Evolutionary conservation across 108 stramenopile species (phyloP).

Genomic region (Fragilariopsis cylindrus): DNA sequence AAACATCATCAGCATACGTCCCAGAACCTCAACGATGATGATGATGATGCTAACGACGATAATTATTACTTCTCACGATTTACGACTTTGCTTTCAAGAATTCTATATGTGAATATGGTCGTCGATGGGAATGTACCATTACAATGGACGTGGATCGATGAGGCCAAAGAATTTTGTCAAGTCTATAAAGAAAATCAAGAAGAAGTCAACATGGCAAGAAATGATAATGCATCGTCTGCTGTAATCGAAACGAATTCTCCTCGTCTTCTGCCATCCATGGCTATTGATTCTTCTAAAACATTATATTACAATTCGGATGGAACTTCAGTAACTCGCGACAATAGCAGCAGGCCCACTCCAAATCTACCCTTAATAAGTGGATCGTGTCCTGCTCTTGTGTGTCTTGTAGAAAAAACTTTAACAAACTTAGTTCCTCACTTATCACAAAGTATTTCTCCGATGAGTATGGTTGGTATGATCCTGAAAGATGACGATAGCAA

Average conservation of each 20-base stretch:
- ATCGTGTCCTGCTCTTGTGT: conserved; percentile 97
- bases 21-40: background rate
- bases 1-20: background rate
- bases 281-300: conserved; percentile 29
- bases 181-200: conserved; percentile 36
- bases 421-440: conserved; percentile 83
- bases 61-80: conserved; percentile 27
- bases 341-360: conserved; percentile 1
- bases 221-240: background rate
- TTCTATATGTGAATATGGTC: conserved; percentile 56
- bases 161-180: conserved; percentile 80
- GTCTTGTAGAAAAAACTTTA: conserved; percentile 95
- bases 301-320: conserved; percentile 34
- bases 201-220: conserved; percentile 15
- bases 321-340: conserved; percentile 26
- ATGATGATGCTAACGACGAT: background rate
- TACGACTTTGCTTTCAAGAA: conserved; percentile 46
- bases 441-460: conserved; percentile 80
- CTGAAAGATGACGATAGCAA: background rate
- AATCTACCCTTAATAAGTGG: conserved; percentile 83
- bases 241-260: conserved; percentile 34
- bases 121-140: conserved; percentile 76
- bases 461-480: conserved; percentile 46
- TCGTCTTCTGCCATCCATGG: conserved; percentile 28
- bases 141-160: conserved; percentile 72